A percentile compares a stretch with the other conserved stretches of the same genome.
Conservation (phyloP, 2,329 filamentous ascomycete genomes). For the Shiraia bambusicola region DNA sequence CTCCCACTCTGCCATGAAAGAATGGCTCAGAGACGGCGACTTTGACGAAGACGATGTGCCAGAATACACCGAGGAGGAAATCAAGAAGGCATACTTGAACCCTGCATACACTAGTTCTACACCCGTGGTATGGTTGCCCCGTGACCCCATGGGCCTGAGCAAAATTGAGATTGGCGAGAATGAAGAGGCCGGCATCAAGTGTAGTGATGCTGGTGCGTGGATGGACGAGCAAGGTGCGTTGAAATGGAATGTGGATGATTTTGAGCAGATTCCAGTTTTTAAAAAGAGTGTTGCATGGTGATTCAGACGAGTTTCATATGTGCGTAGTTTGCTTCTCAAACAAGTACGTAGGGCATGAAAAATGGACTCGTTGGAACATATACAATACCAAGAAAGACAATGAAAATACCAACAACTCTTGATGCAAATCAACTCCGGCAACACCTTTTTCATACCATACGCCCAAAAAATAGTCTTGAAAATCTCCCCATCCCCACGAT, state of each 20-base stretch:
- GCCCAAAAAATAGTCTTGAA: too few species aligned
- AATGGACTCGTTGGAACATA: too few species aligned
- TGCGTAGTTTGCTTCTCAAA: too few species aligned
- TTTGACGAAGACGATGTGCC: conserved; percentile 36
- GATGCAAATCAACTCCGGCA: too few species aligned
- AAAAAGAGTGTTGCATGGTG: conserved; percentile 35
- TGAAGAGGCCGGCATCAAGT: conserved; percentile 29
- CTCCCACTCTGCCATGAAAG: conserved; percentile 36
- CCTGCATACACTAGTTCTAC: conserved; percentile 38
- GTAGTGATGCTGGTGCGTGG: conserved; percentile 39
- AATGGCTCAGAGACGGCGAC: conserved; percentile 36
- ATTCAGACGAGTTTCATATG: too few species aligned
- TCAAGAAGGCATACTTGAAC: conserved; percentile 40
- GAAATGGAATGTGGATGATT: conserved; percentile 35
- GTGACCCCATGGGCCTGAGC: conserved; percentile 36
- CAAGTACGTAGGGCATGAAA: too few species aligned
- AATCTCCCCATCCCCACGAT: too few species aligned
- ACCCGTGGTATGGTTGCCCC: conserved; percentile 39
- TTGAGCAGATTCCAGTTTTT: conserved; percentile 38
- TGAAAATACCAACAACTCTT: too few species aligned
- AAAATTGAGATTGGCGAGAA: conserved; percentile 35
- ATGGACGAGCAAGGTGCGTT: conserved; percentile 32
- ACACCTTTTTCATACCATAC: too few species aligned
- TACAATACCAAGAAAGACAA: too few species aligned
- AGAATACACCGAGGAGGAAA: conserved; percentile 35